Base-by-base conservation (phyloP, 2,329 filamentous ascomycete species). In the Talaromyces sp. region DNA sequence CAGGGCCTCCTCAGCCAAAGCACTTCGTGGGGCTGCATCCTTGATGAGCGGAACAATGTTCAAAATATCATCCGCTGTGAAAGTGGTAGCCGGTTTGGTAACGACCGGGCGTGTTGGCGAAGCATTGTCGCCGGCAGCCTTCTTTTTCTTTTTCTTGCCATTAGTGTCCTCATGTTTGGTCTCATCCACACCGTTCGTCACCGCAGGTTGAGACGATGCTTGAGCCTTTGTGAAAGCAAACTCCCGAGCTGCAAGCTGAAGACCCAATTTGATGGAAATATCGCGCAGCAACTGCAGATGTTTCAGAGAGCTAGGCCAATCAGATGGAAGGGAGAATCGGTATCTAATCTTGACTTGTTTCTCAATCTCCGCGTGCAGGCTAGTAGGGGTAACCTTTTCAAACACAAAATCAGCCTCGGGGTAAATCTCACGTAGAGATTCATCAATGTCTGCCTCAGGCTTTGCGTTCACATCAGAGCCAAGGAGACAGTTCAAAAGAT, bases 21-120 rank as follows among this genome's bases (percentile, higher is more conserved):
- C 81, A 71, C 92, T 97, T 75, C 90, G 88, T 39, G 93, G 94
- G 60, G 89, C 87, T 3, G 94, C 94, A 71, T 99, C 92, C 80
- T 97, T 97, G 68, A 97, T 84, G 46, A 97, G 78, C 7, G 94
- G 94, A n/a, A 97, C 89, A 60, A 97, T 81, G 75, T 97, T 97
- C 64, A 96, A 76, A 63, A 99, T 83, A 66, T 99, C 91, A 61
- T 96, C 91, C 0, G 90, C 80, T 53, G 79, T 81, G 75, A 99
- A 97, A 0, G 89, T 91, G 60, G 73, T 72, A 61, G 72, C 80
- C 64, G 65, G 77, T 65, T 70, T 76, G 17, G 79, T 73, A 1
- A 80, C 78, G 11, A 69, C 60, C 13, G 64, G 63, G 46, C 66
- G 76, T 58, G 71, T 71, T 9, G 81, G 79, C 8, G 81, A 80